These are phyloP conservation scores for Phytophthora nicotianae DNA, from an alignment of 352 stramenopile genomes.

Conservation along the genomic window DNA sequence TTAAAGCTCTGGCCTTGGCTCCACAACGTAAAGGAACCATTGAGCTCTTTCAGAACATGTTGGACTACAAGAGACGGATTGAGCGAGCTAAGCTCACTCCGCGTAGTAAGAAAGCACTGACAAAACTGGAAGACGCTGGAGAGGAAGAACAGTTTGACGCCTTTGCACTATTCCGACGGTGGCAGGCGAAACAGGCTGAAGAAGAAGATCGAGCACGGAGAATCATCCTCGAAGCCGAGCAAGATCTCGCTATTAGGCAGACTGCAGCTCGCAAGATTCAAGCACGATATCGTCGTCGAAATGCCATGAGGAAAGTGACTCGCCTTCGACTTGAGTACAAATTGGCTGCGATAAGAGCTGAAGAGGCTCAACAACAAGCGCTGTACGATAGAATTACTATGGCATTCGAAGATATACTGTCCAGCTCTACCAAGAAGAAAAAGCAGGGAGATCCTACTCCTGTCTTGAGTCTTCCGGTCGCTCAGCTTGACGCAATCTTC, in stretches of 20 bases:
- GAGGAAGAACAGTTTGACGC: slow-evolving; percentile 55
- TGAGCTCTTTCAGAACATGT: slow-evolving; percentile 81
- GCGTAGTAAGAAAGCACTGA: slow-evolving; percentile 20
- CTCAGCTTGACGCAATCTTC: slow-evolving; percentile 52
- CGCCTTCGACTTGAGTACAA: slow-evolving; percentile 53
- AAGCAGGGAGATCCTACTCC: slow-evolving; percentile 26
- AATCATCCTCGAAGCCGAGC: slow-evolving; percentile 36
- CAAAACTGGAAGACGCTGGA: slow-evolving; percentile 38
- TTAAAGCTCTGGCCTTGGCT: slow-evolving; percentile 66
- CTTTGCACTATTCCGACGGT: slow-evolving; percentile 70
- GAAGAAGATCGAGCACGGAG: slow-evolving; percentile 48
- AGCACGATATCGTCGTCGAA: slow-evolving; percentile 61
- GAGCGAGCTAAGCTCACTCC: slow-evolving; percentile 38
- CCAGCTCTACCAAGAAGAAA: slow-evolving; percentile 25
- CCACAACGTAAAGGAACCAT: slow-evolving; percentile 66
- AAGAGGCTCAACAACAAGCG: slow-evolving; percentile 50
- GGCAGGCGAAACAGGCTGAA: slow-evolving; percentile 65
- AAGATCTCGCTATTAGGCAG: slow-evolving; percentile 20
- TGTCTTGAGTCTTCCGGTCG: slow-evolving; percentile 49
- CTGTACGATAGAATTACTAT: slow-evolving; percentile 50
- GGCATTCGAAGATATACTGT: slow-evolving; percentile 46
- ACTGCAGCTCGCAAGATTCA: slow-evolving; percentile 67
- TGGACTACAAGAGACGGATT: slow-evolving; percentile 53
- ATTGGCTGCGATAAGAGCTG: slow-evolving; percentile 47
- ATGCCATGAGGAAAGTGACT: slow-evolving; percentile 57